Conservation (phyloP, 2,329 filamentous ascomycete species). For the Aspergillus floridensis region DNA sequence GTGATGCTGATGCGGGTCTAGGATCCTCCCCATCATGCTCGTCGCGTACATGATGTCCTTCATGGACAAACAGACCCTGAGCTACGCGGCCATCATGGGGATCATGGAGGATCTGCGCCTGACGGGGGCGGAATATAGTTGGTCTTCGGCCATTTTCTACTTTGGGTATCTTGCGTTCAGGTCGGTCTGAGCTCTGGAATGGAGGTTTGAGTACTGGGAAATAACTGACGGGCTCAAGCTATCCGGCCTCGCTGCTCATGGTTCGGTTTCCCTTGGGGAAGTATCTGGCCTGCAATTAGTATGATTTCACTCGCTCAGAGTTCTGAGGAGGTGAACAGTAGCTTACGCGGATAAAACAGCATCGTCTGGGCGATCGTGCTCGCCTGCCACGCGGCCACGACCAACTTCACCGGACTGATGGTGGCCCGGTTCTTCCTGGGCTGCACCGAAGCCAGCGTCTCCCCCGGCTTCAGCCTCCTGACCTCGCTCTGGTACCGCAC, state of each 20-base stretch:
- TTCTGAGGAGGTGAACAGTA: not conserved
- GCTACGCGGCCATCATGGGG: conserved; percentile 35
- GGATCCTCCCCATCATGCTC: conserved; percentile 27
- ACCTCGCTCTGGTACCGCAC: conserved; percentile 32
- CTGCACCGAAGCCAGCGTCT: conserved; percentile 39
- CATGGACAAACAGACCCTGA: conserved; percentile 37
- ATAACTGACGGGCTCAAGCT: not conserved
- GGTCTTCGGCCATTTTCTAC: conserved; percentile 25
- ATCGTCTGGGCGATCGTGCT: conserved; percentile 33
- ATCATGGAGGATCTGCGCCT: conserved; percentile 16
- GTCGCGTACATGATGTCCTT: conserved; percentile 33
- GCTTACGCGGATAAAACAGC: conserved; percentile 8
- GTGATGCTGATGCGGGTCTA: not conserved
- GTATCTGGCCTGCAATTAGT: conserved; percentile 30
- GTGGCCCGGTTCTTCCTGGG: conserved; percentile 45
- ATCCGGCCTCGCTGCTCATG: conserved; percentile 33
- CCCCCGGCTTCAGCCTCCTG: conserved; percentile 36
- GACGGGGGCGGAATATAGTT: conserved; percentile 23
- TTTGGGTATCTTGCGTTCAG: conserved; percentile 33
- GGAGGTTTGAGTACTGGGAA: not conserved
- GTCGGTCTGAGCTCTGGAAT: conserved; percentile 17
- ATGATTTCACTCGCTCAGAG: not conserved
- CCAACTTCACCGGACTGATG: conserved; percentile 40
- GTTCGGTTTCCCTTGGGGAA: conserved; percentile 39
- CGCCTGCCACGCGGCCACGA: conserved; percentile 35